Base-by-base conservation (phyloP, 495 filamentous ascomycete genomes). In the Penicillium flavigenum region DNA sequence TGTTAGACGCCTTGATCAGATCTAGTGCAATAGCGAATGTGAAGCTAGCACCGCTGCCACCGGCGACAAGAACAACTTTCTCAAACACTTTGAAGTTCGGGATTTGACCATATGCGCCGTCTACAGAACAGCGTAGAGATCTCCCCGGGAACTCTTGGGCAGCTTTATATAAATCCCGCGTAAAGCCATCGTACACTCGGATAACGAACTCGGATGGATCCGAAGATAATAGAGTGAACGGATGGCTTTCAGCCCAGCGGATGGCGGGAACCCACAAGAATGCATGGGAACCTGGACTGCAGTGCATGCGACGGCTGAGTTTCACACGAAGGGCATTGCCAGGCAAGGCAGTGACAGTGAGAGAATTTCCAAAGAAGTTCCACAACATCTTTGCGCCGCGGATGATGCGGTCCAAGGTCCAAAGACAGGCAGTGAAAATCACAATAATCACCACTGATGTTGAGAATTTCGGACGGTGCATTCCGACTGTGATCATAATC, bases 181-280 rank as follows among this genome's bases (percentile, higher is more conserved):
- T 85, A 63, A 85, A 85, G 0, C 83, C 83, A 50, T 81, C 77
- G 60, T 83, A 73, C 9, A 78, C 74, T 44, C 76, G 75, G 58
- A 84, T 73, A 14, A 84, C 73, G 29, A 85, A 80, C 65, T 86
- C 82, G 34, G 83, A 58, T 17, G 58, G 62, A 17, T 63, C 57
- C 16, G 67, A 73, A 20, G 69, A 70, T 27, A 82, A 76, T 51
- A 86, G 80, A 19, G 82, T 85, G 51, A 86, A 85, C 1, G 83
- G 83, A 63, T 86, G 83, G 5, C 80, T 82, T 63, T 86, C 79
- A 34, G 80, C 68, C 32, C 67, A 62, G 44, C 81, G 75, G 42
- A 86, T 79, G n/a, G 71, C 67, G 1, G 83, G 83, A 10, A 85
- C 75, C 76, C 77, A 84, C 36, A 86, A 63, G 55, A 83, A 86